Evolutionary conservation across 495 filamentous ascomycete genomes (phyloP), one percentile per base, ranked within the genome.

Genomic region (Trichocladium antarcticum): DNA sequence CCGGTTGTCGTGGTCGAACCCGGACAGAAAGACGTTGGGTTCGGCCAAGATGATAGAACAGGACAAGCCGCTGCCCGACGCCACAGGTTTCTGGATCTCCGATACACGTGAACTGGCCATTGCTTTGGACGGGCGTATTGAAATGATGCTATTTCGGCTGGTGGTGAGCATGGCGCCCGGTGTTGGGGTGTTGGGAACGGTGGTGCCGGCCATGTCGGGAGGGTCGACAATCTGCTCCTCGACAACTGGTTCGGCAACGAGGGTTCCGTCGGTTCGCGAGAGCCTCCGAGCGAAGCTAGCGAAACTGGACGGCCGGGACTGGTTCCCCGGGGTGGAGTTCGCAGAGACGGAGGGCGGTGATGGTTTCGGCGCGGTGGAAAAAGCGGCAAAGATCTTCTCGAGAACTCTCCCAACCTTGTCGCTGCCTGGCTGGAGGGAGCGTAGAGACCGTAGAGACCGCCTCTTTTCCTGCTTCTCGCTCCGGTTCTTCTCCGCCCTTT

Each of bases 21-120:
- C 90, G 39, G 87, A 85, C 27, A 97, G 73, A 62, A 85, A 98
- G 2, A 98, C 72, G 10, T 87, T 82, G 1, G 93, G 90, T 60
- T 97, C 93, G 8, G 89, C 89, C 19, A 98, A 68, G 14, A 81
- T 70, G 24, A 90, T 84, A 1, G 78, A 83, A 43, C 85, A 82
- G 1, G 77, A 66, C 9, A 90, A 68, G 10, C 85, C 85, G 63
- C 80, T 84, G 37, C 82, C 84, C 21, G 81, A 79, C 6, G 82
- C 82, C 5, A 90, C 76, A 0, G 82, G 81, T 58, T 85, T 87
- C 47, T 82, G 79, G 1, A 71, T 47, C 42, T 76, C 70, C 14
- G 65, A 64, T 7, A 70, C 66, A 2, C 54, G 57, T 3, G 68
- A 67, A 50, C 57, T 73, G 27, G 68, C 63, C 19, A 64, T 55